Conservation (phyloP, 768 basidiomycete genomes). For the Xerocomus potaroensis region DNA sequence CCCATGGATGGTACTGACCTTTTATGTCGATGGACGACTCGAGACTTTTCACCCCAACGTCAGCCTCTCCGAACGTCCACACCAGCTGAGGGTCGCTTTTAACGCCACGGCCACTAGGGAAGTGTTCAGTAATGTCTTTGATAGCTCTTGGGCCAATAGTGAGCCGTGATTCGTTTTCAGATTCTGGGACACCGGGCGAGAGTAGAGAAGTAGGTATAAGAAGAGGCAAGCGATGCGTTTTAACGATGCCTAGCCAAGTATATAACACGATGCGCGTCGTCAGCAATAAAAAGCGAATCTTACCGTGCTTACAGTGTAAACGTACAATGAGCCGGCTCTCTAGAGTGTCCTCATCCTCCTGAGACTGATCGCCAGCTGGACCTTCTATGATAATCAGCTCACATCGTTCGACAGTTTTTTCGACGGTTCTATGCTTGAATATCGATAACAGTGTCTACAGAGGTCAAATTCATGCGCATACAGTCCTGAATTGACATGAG, state of each 20-base stretch:
- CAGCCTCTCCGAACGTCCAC: constrained; percentile 70
- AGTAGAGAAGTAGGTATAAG: constrained; percentile 54
- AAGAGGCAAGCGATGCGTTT: constrained; percentile 73
- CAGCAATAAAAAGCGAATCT: constrained; percentile 5
- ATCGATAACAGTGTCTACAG: constrained; percentile 65
- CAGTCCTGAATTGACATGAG: not conserved
- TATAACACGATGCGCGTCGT: constrained; percentile 8
- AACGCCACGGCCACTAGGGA: constrained; percentile 56
- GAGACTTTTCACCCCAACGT: constrained; percentile 65
- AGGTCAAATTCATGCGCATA: not conserved
- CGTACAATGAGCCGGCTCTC: constrained; percentile 71
- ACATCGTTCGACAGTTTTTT: constrained; percentile 74
- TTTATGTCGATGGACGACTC: constrained; percentile 63
- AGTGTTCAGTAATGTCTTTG: constrained; percentile 79
- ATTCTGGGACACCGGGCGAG: constrained; percentile 62
- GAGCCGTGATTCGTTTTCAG: constrained; percentile 55
- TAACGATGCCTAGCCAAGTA: constrained; percentile 57
- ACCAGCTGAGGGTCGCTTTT: constrained; percentile 75
- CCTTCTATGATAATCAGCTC: constrained; percentile 66
- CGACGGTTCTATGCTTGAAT: constrained; percentile 66
- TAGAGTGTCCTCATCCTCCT: constrained; percentile 47
- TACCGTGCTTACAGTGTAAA: constrained; percentile 82
- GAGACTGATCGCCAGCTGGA: constrained; percentile 32
- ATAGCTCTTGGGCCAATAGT: constrained; percentile 70
- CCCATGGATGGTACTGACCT: constrained; percentile 37